Percentiles rank a stretch among this genome's conserved stretches.
Conservation (phyloP, 2,329 filamentous ascomycete genomes). For the Phialemonium atrogriseum region DNA sequence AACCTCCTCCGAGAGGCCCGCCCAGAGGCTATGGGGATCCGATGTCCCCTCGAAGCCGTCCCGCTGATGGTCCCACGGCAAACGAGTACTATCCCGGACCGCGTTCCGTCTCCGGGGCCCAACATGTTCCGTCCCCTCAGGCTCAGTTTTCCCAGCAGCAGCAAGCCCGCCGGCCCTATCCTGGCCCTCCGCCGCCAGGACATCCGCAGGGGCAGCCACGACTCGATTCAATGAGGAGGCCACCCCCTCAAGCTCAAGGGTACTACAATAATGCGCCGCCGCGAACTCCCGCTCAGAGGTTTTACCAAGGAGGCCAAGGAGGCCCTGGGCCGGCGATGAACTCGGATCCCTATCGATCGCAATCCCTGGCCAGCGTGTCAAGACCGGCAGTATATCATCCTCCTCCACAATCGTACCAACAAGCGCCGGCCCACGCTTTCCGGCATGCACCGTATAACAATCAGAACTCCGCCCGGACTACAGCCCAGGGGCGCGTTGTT, state of each 20-base stretch:
- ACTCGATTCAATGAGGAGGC: constrained; percentile 52
- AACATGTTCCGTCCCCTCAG: constrained; percentile 33
- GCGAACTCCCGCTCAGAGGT: constrained; percentile 44
- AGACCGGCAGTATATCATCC: constrained; percentile 66
- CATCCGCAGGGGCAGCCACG: constrained; percentile 20
- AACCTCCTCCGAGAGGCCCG: constrained; percentile 49
- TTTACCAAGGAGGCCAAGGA: constrained; percentile 54
- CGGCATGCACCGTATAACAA: constrained; percentile 68
- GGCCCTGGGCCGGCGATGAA: constrained; percentile 65
- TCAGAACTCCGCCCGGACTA: constrained; percentile 60
- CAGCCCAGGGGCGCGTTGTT: constrained; percentile 83
- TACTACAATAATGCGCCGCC: constrained; percentile 28
- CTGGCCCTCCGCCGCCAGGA: constrained; percentile 45
- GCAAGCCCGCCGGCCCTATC: constrained; percentile 37
- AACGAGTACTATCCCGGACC: constrained; percentile 46
- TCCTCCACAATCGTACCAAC: constrained; percentile 51
- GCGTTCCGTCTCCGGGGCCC: constrained; percentile 41
- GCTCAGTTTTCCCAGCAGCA: constrained; percentile 40
- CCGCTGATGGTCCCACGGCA: constrained; percentile 34
- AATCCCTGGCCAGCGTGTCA: constrained; percentile 73
- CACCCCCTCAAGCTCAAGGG: constrained; percentile 35
- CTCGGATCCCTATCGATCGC: constrained; percentile 80
- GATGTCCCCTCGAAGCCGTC: constrained; percentile 28
- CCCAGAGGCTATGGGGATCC: constrained; percentile 17
- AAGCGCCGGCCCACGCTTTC: constrained; percentile 65